A percentile compares a stretch with the other conserved stretches of the same genome.
Conservation (phyloP, 2,329 filamentous ascomycete species). For the Colletotrichum sp. region DNA sequence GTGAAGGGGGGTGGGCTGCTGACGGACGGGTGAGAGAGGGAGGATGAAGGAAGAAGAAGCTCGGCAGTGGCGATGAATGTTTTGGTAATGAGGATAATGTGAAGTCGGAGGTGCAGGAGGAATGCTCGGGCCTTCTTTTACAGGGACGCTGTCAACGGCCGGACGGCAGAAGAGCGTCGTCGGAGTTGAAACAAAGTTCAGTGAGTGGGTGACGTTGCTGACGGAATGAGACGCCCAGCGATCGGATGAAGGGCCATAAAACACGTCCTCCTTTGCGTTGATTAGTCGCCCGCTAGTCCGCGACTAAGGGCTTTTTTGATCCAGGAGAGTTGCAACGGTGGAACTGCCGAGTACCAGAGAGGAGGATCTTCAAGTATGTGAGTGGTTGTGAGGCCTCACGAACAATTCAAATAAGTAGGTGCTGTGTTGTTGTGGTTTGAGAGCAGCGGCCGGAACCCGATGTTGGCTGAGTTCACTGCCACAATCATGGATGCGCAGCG, state of each 20-base stretch:
- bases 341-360: not conserved
- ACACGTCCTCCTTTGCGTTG: constrained; percentile 6
- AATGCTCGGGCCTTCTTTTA: constrained; percentile 13
- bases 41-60: not conserved
- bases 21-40: not conserved
- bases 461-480: constrained; percentile 1
- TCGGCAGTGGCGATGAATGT: not conserved
- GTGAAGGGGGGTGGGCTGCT: not conserved
- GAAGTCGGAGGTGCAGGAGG: not conserved
- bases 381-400: not conserved
- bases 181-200: constrained; percentile 19
- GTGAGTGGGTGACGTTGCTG: constrained; percentile 19
- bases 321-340: not conserved
- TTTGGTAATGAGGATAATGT: not conserved
- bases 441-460: not conserved
- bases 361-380: not conserved
- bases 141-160: constrained; percentile 19
- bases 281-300: not conserved
- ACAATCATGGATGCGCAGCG: not conserved
- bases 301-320: not conserved
- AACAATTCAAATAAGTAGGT: not conserved
- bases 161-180: constrained; percentile 10
- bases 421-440: not conserved
- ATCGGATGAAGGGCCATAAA: constrained; percentile 14
- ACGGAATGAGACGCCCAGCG: constrained; percentile 3